Conservation (phyloP, 108 stramenopile genomes). For the Cyclotella sp. region DNA sequence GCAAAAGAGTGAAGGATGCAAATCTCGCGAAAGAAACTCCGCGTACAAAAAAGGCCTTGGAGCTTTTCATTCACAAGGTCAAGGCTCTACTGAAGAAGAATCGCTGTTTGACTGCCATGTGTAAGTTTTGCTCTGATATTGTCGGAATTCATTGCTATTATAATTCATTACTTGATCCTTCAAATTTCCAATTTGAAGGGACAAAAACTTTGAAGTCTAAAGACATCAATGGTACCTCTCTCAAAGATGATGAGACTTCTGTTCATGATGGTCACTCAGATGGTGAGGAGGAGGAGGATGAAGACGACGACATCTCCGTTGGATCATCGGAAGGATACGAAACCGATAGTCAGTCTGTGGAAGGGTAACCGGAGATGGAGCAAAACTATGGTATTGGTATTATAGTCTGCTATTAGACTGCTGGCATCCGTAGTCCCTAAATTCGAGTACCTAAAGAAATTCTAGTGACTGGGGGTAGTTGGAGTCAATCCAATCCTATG, state of each 20-base stretch:
- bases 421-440: too few relatives aligned
- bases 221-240: constrained; percentile 29
- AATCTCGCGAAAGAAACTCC: constrained; percentile 56
- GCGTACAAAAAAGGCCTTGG: constrained; percentile 50
- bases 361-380: not conserved
- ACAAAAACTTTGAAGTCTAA: constrained; percentile 17
- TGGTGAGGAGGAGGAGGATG: constrained; percentile 9
- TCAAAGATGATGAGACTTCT: constrained; percentile 9
- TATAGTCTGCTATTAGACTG: too few relatives aligned
- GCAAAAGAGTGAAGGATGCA: constrained; percentile 56
- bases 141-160: not conserved
- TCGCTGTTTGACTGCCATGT: constrained; percentile 52
- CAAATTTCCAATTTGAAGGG: not conserved
- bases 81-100: constrained; percentile 58
- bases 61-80: constrained; percentile 57
- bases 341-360: constrained; percentile 7
- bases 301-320: not conserved
- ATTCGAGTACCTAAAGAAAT: too few relatives aligned
- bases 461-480: too few relatives aligned
- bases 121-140: not conserved
- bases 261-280: not conserved
- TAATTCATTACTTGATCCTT: not conserved
- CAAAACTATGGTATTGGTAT: too few relatives aligned
- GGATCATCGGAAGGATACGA: not conserved
- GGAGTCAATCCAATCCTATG: too few relatives aligned